These are phyloP conservation scores for Cicer bijugum DNA, from an alignment of 306 rosid species.

Conservation along the genomic window DNA sequence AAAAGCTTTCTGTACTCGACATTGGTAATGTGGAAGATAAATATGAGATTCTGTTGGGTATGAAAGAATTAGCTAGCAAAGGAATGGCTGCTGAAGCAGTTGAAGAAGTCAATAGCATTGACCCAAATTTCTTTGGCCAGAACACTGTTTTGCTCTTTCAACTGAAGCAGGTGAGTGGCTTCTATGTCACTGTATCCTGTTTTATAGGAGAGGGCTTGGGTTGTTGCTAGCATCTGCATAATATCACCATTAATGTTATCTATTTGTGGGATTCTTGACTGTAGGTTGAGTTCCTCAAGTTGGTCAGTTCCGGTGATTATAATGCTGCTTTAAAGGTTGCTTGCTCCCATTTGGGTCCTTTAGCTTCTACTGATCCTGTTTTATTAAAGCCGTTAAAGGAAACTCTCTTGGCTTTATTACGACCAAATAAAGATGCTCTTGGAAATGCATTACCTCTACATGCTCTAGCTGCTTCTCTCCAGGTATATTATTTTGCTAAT, in stretches of 20 bases:
- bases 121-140: conserved; percentile 75
- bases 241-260: conserved; percentile 24
- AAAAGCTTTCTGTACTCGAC: conserved; percentile 54
- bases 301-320: conserved; percentile 84
- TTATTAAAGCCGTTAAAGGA: conserved; percentile 87
- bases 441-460: conserved; percentile 85
- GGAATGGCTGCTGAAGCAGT: conserved; percentile 97
- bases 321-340: conserved; percentile 87
- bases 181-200: conserved; percentile 26
- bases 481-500: conserved; percentile 57
- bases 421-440: conserved; percentile 74
- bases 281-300: conserved; percentile 96
- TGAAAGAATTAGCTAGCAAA: conserved; percentile 87
- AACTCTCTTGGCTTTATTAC: conserved; percentile 85
- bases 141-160: conserved; percentile 84
- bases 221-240: conserved; percentile 7
- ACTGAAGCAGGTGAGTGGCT: conserved; percentile 80
- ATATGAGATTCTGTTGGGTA: conserved; percentile 79
- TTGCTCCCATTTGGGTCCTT: conserved; percentile 88
- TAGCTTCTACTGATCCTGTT: conserved; percentile 81
- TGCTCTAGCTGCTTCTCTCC: conserved; percentile 92
- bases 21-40: conserved; percentile 63
- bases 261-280: conserved; percentile 43
- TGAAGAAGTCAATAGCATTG: conserved; percentile 74
- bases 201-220: neutral